These are phyloP conservation scores for Phytophthora citricola DNA, from an alignment of 352 stramenopile species.

Conservation along the genomic window DNA sequence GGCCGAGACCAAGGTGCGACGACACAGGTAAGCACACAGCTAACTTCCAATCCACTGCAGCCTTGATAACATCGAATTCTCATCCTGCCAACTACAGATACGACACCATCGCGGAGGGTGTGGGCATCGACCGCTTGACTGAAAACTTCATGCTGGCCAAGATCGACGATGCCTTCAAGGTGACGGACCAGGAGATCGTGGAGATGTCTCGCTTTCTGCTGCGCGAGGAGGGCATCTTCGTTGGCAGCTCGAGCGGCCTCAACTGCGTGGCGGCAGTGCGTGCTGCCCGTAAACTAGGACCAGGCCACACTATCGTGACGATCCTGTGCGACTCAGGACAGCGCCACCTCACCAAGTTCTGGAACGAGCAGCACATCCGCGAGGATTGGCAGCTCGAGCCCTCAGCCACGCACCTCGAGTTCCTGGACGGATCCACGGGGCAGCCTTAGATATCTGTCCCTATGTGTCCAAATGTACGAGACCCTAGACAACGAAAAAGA, in stretches of 20 bases:
- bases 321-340: conserved; percentile 91
- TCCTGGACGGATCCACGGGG: conserved; percentile 70
- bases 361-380: conserved; percentile 79
- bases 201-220: conserved; percentile 98
- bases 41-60: too few species aligned
- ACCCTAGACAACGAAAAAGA: too few species aligned
- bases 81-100: conserved; percentile 72
- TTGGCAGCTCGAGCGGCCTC: conserved; percentile 89
- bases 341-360: conserved; percentile 91
- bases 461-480: too few species aligned
- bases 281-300: conserved; percentile 73
- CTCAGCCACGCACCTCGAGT: conserved; percentile 65
- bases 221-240: conserved; percentile 96
- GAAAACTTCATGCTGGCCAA: conserved; percentile 94
- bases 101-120: conserved; percentile 97
- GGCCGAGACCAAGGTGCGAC: conserved; percentile 90
- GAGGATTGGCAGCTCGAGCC: conserved; percentile 72
- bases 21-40: conserved; percentile 73
- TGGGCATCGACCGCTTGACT: conserved; percentile 98
- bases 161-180: conserved; percentile 89
- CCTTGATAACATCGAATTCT: background rate
- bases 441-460: conserved; percentile 51
- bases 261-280: conserved; percentile 89
- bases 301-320: conserved; percentile 86
- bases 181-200: conserved; percentile 96